Evolutionary conservation across 495 filamentous ascomycete species (phyloP), one percentile per base, ranked within the genome.

Genomic region (Neurospora sp.): DNA sequence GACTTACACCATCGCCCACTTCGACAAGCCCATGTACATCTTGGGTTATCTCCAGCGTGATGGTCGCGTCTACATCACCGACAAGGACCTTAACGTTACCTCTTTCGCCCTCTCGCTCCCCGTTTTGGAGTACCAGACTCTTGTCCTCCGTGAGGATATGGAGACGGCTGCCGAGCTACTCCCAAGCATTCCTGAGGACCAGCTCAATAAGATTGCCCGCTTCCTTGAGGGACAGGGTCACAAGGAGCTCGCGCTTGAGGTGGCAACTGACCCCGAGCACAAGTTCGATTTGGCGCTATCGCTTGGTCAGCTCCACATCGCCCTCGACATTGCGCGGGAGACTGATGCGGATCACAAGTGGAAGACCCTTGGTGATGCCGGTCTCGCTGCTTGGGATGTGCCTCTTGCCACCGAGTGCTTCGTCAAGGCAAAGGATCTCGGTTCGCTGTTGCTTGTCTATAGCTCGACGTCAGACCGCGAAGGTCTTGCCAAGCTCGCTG

Each of bases 151-250:
- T 27, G 94, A 90, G n/a, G 96, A 98, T 78, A 91, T 98, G 89
- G 96, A 98, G 59, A 87, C 92, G 31, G 96, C 96, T 1, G 89
- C 92, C 2, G 94, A 97, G 78, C 83, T 98, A 69, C 90, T 99
- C 7, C 82, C 88, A 39, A 90, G 90, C 59, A 93, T 99, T 69
- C 94, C 94, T 0, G 84, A 90, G 27, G 94, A 97, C 71, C 93
- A 98, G 79, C 93, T 94, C 83, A 97, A 96, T 83, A 98, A 98
- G 85, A 94, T 99, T 72, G 96, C 96, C 14, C 92, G 96, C 35
- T 99, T 99, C 87, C 88, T 99, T 41, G 96, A 99, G 80, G 96
- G 96, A 35, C 96, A 98, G 81, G 94, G 94, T 4, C 93, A 97
- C 82, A 97, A 97, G 81, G 96, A 98, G 73, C 85, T 97, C 73